Evolutionary conservation across 2,329 filamentous ascomycete genomes (phyloP).

Genomic region (Nigrospora oryzae): DNA sequence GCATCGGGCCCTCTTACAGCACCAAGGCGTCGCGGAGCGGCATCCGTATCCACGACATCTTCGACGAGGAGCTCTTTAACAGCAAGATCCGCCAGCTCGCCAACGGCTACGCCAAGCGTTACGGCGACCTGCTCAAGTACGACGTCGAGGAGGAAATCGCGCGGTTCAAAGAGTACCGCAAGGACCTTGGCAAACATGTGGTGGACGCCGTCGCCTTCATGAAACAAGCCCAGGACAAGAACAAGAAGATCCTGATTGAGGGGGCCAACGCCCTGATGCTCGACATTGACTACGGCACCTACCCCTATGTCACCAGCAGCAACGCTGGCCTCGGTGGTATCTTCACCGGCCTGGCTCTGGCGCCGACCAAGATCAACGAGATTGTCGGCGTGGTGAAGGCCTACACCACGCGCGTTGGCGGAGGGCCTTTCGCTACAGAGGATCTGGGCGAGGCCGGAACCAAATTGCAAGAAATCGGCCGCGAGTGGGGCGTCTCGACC

Average conservation of each 20-base stretch:
- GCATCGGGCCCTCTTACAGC: constrained; percentile 27
- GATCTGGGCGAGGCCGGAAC: constrained; percentile 24
- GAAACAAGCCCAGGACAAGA: constrained; percentile 45
- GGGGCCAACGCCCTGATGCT: constrained; percentile 51
- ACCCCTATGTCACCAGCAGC: constrained; percentile 41
- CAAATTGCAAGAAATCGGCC: constrained; percentile 29
- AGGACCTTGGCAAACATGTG: constrained; percentile 48
- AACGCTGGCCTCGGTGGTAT: constrained; percentile 51
- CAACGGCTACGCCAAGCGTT: constrained; percentile 49
- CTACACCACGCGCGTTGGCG: constrained; percentile 49
- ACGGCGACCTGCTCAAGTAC: constrained; percentile 49
- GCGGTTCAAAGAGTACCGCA: constrained; percentile 49
- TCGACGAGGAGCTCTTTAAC: constrained; percentile 59
- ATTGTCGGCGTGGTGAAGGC: constrained; percentile 59
- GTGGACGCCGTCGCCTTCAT: constrained; percentile 61
- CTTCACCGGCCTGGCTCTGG: constrained; percentile 48
- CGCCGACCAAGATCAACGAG: constrained; percentile 43
- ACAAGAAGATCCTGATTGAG: constrained; percentile 50
- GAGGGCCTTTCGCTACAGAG: constrained; percentile 56
- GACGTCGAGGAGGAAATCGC: constrained; percentile 62
- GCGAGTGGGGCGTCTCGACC: constrained; percentile 20
- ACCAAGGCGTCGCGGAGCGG: constrained; percentile 58
- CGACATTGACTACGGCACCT: constrained; percentile 51
- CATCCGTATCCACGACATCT: constrained; percentile 58
- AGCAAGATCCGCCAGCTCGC: constrained; percentile 54